phyloP scores from a whole-genome alignment of 2,329 filamentous ascomycete genomes.

The Hymenoscyphus albidus region DNA sequence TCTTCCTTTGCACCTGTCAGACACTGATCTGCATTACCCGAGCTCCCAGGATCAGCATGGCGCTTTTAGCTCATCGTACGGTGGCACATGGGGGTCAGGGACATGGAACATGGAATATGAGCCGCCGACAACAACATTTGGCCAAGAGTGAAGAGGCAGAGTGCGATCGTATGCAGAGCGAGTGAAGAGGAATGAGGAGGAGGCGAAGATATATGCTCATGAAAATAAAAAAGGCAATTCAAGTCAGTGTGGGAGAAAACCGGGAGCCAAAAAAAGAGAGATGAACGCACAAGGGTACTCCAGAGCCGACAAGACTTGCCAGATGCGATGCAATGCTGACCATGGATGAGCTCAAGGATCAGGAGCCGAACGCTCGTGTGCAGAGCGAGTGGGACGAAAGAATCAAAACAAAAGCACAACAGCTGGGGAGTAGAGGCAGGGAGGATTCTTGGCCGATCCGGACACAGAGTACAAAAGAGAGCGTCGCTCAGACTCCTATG shows the following conservation, averaged over 20 bases:
- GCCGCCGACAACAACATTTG: constrained; percentile 10
- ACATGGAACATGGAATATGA: constrained; percentile 16
- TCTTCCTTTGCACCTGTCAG: constrained; percentile 27
- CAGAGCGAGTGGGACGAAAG: constrained; percentile 6
- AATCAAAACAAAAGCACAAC: not conserved
- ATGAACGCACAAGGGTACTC: no score
- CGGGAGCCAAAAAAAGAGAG: no score
- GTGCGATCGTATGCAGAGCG: not conserved
- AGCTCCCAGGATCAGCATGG: constrained; percentile 32
- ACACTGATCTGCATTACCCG: constrained; percentile 33
- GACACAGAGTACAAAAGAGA: not conserved
- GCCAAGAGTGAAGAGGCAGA: not conserved
- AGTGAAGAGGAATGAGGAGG: not conserved
- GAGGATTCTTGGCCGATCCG: not conserved
- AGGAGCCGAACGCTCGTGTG: constrained; percentile 24
- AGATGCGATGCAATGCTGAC: constrained; percentile 19
- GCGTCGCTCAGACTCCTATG: constrained; percentile 4
- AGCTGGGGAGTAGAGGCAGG: not conserved
- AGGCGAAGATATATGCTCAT: not conserved
- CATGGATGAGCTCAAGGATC: constrained; percentile 29
- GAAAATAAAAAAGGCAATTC: not conserved
- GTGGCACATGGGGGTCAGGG: constrained; percentile 18
- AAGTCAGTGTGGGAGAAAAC: not conserved
- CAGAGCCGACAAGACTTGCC: constrained; percentile 17
- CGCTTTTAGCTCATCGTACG: constrained; percentile 31